These are phyloP conservation scores for Byssochlamys sp. DNA, from an alignment of 2,329 filamentous ascomycete genomes.

Conservation along the genomic window DNA sequence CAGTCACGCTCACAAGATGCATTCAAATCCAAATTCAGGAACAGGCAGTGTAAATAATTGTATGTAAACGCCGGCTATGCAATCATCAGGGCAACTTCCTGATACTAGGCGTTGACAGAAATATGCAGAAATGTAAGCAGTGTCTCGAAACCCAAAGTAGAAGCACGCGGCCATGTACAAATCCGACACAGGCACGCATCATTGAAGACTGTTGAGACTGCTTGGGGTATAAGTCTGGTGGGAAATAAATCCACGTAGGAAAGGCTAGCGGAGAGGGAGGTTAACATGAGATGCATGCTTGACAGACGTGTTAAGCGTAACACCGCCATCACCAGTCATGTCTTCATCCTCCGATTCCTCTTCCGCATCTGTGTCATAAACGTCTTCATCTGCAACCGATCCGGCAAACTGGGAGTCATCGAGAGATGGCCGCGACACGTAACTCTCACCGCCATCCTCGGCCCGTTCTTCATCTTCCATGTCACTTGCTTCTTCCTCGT, in stretches of 20 bases:
- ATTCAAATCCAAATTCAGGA: neutral
- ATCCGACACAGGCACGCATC: neutral
- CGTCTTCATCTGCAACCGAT: slow-evolving; percentile 12
- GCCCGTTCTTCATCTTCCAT: slow-evolving; percentile 42
- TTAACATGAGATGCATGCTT: neutral
- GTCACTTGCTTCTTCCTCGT: slow-evolving; percentile 45
- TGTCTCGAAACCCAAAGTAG: neutral
- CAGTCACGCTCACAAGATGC: neutral
- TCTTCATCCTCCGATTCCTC: slow-evolving; percentile 20
- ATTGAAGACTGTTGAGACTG: neutral
- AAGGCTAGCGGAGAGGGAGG: neutral
- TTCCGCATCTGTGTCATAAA: slow-evolving; percentile 30
- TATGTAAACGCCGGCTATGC: neutral
- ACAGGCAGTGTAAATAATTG: neutral
- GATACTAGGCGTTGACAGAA: neutral
- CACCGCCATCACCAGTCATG: slow-evolving; percentile 15
- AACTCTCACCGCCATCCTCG: slow-evolving; percentile 35
- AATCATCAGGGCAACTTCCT: neutral
- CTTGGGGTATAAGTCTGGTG: neutral
- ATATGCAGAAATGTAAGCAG: neutral
- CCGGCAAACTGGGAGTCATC: slow-evolving; percentile 37
- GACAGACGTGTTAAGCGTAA: neutral
- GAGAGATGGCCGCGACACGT: slow-evolving; percentile 29
- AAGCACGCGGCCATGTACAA: neutral
- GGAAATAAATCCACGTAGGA: neutral